Evolutionary conservation across 805 yeast genomes (phyloP).

Genomic region (Komagataella mondaviorum): DNA sequence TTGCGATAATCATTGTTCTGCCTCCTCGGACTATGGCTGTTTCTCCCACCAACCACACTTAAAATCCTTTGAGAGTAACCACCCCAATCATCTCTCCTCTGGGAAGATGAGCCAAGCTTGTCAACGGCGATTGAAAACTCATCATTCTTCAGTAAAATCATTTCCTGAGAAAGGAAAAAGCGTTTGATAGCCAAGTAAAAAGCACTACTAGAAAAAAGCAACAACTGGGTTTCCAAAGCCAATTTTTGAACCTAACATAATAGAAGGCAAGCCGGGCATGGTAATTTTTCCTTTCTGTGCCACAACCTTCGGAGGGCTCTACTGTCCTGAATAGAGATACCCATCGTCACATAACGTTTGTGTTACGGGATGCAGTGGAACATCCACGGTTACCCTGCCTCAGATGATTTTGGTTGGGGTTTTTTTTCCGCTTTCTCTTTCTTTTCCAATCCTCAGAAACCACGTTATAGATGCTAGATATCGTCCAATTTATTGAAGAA

Average conservation of each 20-base stretch:
- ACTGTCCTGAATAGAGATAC: not conserved
- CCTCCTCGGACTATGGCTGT: not conserved
- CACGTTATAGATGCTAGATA: slow-evolving; percentile 61
- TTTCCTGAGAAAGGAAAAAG: not conserved
- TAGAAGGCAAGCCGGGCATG: not conserved
- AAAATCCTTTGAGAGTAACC: not conserved
- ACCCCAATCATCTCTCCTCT: not conserved
- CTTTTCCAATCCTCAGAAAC: not conserved
- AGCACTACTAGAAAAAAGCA: not conserved
- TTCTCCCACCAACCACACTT: not conserved
- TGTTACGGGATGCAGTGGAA: not conserved
- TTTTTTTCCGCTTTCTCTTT: not conserved
- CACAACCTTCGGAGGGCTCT: not conserved
- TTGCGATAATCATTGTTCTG: not conserved
- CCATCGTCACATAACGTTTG: not conserved
- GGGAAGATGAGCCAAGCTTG: not conserved
- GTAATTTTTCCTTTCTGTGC: not conserved
- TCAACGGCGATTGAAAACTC: not conserved
- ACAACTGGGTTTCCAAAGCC: not conserved
- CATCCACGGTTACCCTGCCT: not conserved
- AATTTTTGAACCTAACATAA: not conserved
- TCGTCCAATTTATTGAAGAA: slow-evolving; percentile 82
- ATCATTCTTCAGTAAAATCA: not conserved
- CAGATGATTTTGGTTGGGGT: not conserved
- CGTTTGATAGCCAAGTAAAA: not conserved